A percentile compares a stretch with the other conserved stretches of the same genome.
Conservation (phyloP, 2,329 filamentous ascomycete genomes). For the Scedosporium apiospermum region DNA sequence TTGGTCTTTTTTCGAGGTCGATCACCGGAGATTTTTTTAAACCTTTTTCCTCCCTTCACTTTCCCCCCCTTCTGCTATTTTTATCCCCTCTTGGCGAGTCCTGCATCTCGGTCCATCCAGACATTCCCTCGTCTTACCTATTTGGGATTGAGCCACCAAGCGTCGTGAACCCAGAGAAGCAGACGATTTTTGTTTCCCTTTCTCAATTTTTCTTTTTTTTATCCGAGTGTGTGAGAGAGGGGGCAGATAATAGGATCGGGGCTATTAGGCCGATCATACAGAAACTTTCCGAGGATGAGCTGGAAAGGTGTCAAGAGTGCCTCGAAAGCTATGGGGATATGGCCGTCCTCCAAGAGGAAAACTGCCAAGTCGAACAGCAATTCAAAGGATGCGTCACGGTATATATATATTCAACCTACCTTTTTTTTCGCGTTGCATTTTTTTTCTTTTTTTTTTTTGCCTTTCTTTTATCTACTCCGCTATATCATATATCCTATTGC, state of each 20-base stretch:
- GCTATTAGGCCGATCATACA: not conserved
- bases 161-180: not conserved
- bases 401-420: not conserved
- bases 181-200: not conserved
- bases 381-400: slow-evolving; percentile 3
- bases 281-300: slow-evolving; percentile 18
- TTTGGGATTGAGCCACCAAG: not conserved
- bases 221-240: not conserved
- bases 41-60: not conserved
- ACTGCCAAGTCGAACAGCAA: slow-evolving; percentile 5
- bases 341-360: slow-evolving; percentile 20
- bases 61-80: not conserved
- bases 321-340: slow-evolving; percentile 21
- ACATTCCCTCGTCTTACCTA: not conserved
- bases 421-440: not conserved
- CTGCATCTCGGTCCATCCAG: not conserved
- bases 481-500: not conserved
- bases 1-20: not conserved
- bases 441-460: not conserved
- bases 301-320: slow-evolving; percentile 28
- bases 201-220: not conserved
- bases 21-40: not conserved
- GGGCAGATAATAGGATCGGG: not conserved
- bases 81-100: not conserved
- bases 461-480: not conserved